Conservation (phyloP, 2,329 filamentous ascomycete species). For the Elsinoe perseae region DNA sequence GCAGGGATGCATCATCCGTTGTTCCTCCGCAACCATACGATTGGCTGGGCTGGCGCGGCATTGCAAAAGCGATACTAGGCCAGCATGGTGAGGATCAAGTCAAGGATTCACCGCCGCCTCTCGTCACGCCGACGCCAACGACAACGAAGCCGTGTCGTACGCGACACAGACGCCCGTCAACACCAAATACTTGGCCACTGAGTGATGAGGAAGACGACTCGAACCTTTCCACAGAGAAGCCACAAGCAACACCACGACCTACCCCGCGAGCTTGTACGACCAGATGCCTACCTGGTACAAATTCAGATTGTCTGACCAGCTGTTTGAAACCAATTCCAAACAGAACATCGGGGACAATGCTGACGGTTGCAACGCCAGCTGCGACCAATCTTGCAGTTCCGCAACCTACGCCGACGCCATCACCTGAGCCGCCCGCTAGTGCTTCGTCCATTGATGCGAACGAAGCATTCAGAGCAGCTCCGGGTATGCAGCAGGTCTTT, state of each 20-base stretch:
- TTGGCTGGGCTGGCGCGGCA: neutral
- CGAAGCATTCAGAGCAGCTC: neutral
- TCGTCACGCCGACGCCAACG: neutral
- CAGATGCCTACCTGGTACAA: neutral
- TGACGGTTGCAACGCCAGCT: neutral
- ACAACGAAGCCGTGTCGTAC: neutral
- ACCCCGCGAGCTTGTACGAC: neutral
- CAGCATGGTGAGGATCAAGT: neutral
- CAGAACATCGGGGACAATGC: neutral
- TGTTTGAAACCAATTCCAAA: neutral
- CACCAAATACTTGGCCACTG: neutral
- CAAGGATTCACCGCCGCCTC: neutral
- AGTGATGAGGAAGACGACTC: slow-evolving; percentile 1
- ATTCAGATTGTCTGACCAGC: neutral
- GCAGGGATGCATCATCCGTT: neutral
- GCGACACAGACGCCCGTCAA: neutral
- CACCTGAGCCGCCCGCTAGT: neutral
- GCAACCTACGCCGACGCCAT: neutral
- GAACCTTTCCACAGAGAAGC: neutral
- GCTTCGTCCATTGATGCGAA: neutral
- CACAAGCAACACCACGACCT: neutral
- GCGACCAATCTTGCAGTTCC: neutral
- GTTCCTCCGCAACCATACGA: neutral
- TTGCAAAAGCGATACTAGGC: neutral
- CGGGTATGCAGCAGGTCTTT: neutral